Evolutionary conservation across 495 filamentous ascomycete species (phyloP).

Genomic region (Aspergillus carlsbadensis): DNA sequence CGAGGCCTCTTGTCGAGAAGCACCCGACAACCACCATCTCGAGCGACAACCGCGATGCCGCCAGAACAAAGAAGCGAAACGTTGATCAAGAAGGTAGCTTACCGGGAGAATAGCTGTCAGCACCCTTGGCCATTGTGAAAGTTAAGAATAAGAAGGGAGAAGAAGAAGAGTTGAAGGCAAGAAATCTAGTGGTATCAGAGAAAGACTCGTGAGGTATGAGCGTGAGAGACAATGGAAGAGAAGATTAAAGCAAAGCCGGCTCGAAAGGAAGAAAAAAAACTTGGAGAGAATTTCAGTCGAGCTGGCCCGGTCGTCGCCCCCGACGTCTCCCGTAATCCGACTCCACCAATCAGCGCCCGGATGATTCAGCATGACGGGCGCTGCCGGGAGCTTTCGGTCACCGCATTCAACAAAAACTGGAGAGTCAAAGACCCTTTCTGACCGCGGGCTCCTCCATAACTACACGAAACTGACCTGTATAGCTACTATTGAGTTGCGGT

Average conservation of each 20-base stretch:
- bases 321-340: slow-evolving; percentile 40
- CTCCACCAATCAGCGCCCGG: slow-evolving; percentile 36
- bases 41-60: background rate
- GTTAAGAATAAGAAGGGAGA: slow-evolving; percentile 31
- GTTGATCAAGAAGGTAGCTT: slow-evolving; percentile 28
- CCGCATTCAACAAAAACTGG: background rate
- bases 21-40: background rate
- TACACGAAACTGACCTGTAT: too few species aligned
- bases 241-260: slow-evolving; percentile 14
- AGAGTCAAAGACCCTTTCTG: too few species aligned
- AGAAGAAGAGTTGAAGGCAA: slow-evolving; percentile 27
- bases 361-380: slow-evolving; percentile 44
- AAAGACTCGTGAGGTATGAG: slow-evolving; percentile 9
- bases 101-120: slow-evolving; percentile 44
- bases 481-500: too few species aligned
- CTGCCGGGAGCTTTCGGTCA: slow-evolving; percentile 28
- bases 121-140: slow-evolving; percentile 49
- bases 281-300: slow-evolving; percentile 38
- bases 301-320: slow-evolving; percentile 23
- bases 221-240: slow-evolving; percentile 19
- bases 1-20: background rate
- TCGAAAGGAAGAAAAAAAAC: slow-evolving; percentile 34
- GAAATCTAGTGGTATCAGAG: slow-evolving; percentile 32
- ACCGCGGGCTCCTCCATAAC: too few species aligned
- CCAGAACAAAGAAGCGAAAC: background rate